Evolutionary conservation across 2,329 filamentous ascomycete genomes (phyloP).

Genomic region (Ophiostoma piceae): DNA sequence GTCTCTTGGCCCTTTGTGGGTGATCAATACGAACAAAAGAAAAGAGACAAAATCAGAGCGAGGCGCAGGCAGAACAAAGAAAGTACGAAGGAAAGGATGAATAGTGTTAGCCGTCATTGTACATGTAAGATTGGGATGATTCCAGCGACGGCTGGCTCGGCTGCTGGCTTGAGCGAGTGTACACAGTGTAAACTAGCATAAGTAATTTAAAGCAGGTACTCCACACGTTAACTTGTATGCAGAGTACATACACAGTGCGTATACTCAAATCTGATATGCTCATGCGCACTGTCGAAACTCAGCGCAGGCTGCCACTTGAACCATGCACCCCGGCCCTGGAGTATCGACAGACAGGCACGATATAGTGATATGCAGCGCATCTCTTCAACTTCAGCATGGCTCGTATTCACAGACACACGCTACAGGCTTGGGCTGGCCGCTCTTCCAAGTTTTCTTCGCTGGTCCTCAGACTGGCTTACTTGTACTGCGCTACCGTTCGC

Average conservation of each 20-base stretch:
- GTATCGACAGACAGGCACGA: not conserved
- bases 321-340: not conserved
- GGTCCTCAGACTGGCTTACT: not conserved
- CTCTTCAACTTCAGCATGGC: not conserved
- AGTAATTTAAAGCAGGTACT: not conserved
- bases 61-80: not conserved
- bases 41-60: not conserved
- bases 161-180: not conserved
- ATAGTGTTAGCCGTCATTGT: too few species aligned
- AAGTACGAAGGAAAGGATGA: not conserved
- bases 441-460: slow-evolving; percentile 7
- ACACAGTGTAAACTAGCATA: not conserved
- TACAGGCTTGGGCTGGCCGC: not conserved
- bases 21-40: not conserved
- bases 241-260: not conserved
- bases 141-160: slow-evolving; percentile 9
- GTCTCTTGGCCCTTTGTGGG: not conserved
- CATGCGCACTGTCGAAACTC: not conserved
- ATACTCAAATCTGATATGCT: not conserved
- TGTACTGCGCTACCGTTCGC: not conserved
- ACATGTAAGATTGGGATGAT: not conserved
- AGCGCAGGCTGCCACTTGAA: not conserved
- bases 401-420: slow-evolving; percentile 3
- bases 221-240: not conserved
- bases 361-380: slow-evolving; percentile 1